Conservation (phyloP, 2,329 filamentous ascomycete species). For the Cadophora sp. region DNA sequence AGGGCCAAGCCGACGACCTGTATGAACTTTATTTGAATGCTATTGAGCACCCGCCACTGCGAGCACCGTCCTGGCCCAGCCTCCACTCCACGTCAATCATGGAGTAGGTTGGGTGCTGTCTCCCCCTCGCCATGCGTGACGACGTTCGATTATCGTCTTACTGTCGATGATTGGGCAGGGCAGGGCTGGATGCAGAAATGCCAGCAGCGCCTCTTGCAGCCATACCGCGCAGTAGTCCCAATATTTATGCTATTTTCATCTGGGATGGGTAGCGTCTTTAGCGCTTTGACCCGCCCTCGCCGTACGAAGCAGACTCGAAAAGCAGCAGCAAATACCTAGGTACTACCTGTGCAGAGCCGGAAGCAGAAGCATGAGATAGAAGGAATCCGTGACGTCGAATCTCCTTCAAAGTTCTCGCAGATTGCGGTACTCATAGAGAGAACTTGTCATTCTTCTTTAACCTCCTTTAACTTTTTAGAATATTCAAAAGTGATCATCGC, state of each 20-base stretch:
- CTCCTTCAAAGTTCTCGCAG: too few relatives aligned
- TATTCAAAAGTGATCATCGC: too few relatives aligned
- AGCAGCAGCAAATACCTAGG: background rate
- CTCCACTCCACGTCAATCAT: background rate
- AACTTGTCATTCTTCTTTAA: too few relatives aligned
- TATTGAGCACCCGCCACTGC: slow-evolving; percentile 9
- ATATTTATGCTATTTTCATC: slow-evolving; percentile 19
- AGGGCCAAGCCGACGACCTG: slow-evolving; percentile 11
- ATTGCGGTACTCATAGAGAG: too few relatives aligned
- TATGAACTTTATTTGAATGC: slow-evolving; percentile 17
- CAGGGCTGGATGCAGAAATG: slow-evolving; percentile 3
- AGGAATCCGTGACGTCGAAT: too few relatives aligned
- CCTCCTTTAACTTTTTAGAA: too few relatives aligned
- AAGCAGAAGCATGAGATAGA: too few relatives aligned
- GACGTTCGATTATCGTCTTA: background rate
- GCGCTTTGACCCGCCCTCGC: slow-evolving; percentile 12
- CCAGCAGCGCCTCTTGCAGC: slow-evolving; percentile 5
- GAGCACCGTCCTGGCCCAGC: slow-evolving; percentile 1
- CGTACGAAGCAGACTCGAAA: background rate
- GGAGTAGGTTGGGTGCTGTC: too few relatives aligned
- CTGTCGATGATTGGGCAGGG: background rate
- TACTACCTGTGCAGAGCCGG: too few relatives aligned
- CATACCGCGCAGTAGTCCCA: slow-evolving; percentile 15
- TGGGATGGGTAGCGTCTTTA: slow-evolving; percentile 1
- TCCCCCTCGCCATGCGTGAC: background rate